These are phyloP conservation scores for Durusdinium trenchii DNA, from an alignment of 73 alveolate genomes.

Conservation along the genomic window DNA sequence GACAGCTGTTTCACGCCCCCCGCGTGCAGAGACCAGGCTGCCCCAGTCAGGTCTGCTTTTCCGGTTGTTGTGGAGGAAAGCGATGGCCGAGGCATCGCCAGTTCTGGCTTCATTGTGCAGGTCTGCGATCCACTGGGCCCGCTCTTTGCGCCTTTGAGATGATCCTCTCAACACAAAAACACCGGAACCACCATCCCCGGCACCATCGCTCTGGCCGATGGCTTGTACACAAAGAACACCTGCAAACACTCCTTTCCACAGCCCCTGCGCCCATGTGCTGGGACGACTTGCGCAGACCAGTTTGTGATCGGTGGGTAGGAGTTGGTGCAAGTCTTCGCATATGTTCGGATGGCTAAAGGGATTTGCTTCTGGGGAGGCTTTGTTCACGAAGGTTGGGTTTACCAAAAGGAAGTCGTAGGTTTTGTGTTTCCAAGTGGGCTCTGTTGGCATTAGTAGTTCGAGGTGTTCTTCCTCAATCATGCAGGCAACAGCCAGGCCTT, in stretches of 20 bases:
- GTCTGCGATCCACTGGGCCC: not conserved
- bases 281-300: not conserved
- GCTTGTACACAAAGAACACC: not conserved
- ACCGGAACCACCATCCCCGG: too few relatives aligned
- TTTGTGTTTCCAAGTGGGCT: not conserved
- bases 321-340: not conserved
- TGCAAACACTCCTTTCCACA: not conserved
- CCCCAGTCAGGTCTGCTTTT: slow-evolving; percentile 26
- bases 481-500: not conserved
- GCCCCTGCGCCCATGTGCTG: not conserved
- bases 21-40: not conserved
- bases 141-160: not conserved
- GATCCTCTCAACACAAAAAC: not conserved
- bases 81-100: not conserved
- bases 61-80: not conserved
- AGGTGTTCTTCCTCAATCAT: not conserved
- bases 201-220: not conserved
- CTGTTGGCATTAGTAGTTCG: not conserved
- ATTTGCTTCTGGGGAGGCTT: not conserved
- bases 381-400: not conserved
- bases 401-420: not conserved
- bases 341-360: not conserved
- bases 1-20: not conserved
- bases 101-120: not conserved
- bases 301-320: not conserved